These are phyloP conservation scores for Leishmania tropica DNA, from an alignment of 208 protist species.

Conservation along the genomic window DNA sequence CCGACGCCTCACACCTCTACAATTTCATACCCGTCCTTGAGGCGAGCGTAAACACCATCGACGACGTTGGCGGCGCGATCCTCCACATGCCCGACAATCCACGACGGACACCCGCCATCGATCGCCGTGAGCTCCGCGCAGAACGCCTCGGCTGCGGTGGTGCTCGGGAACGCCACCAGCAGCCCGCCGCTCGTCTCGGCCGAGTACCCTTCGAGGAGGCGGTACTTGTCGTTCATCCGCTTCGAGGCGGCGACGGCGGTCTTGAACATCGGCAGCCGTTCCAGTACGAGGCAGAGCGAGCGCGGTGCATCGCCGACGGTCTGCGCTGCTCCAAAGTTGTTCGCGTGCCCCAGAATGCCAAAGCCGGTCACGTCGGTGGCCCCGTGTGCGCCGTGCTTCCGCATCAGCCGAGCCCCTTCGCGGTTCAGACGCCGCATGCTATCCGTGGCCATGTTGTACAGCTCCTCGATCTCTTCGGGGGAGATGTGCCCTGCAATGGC, in stretches of 20 bases:
- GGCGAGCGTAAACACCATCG: constrained; percentile 43
- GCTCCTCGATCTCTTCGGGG: constrained; percentile 65
- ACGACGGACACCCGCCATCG: constrained; percentile 77
- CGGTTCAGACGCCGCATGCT: constrained; percentile 94
- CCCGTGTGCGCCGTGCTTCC: constrained; percentile 81
- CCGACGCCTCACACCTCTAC: constrained; percentile 47
- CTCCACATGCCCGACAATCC: constrained; percentile 87
- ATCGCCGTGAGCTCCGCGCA: constrained; percentile 63
- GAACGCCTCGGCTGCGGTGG: constrained; percentile 65
- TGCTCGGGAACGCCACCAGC: constrained; percentile 78
- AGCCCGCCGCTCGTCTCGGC: constrained; percentile 97
- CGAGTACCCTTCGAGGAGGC: constrained; percentile 88
- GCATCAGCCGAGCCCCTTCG: constrained; percentile 89
- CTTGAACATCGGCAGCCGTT: constrained; percentile 87
- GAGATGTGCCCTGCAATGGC: constrained; percentile 64
- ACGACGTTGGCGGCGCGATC: constrained; percentile 11
- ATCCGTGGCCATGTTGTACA: constrained; percentile 77
- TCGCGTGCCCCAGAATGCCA: constrained; percentile 95
- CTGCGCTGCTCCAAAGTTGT: constrained; percentile 93
- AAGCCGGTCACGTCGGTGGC: constrained; percentile 98
- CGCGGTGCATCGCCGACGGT: constrained; percentile 25
- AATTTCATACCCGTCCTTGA: constrained; percentile 63
- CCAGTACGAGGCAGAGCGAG: constrained; percentile 73
- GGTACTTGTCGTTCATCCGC: constrained; percentile 87
- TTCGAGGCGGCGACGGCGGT: constrained; percentile 78